These are phyloP conservation scores for Cercophora samala DNA, from an alignment of 495 filamentous ascomycete genomes.

Conservation along the genomic window DNA sequence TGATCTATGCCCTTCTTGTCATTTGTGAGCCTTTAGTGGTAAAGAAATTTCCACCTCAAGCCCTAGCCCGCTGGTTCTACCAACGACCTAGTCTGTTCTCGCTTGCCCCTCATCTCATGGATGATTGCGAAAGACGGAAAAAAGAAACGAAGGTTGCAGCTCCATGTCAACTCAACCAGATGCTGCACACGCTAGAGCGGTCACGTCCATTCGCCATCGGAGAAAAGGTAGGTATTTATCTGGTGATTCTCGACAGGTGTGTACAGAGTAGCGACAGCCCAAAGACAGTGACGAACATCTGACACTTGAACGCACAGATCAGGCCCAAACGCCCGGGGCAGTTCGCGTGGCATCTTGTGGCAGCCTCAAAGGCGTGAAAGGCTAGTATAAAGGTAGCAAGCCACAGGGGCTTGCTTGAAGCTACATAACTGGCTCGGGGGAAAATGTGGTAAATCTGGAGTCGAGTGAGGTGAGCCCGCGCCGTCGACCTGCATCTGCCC, in stretches of 20 bases:
- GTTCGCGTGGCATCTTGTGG: constrained; percentile 5
- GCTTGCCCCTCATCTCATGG: background rate
- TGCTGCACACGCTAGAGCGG: background rate
- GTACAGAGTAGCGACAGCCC: background rate
- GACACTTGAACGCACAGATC: background rate
- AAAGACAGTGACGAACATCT: background rate
- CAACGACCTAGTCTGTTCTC: background rate
- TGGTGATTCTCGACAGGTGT: background rate
- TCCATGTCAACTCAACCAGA: too few relatives aligned
- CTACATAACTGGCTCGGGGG: background rate
- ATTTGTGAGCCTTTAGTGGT: background rate
- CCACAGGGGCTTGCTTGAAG: background rate
- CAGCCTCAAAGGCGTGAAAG: background rate
- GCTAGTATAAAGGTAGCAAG: too few relatives aligned
- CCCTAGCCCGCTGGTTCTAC: too few relatives aligned
- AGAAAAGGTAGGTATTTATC: background rate
- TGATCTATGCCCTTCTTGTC: background rate
- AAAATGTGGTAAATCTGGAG: constrained; percentile 3
- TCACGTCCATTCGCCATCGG: background rate
- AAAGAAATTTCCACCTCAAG: background rate
- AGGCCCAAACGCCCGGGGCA: constrained; percentile 1
- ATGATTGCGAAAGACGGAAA: background rate
- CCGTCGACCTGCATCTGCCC: constrained; percentile 3
- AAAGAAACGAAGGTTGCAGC: background rate
- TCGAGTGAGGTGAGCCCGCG: background rate